These are phyloP conservation scores for Serpula lacrymans DNA, from an alignment of 768 basidiomycete genomes.

Conservation along the genomic window DNA sequence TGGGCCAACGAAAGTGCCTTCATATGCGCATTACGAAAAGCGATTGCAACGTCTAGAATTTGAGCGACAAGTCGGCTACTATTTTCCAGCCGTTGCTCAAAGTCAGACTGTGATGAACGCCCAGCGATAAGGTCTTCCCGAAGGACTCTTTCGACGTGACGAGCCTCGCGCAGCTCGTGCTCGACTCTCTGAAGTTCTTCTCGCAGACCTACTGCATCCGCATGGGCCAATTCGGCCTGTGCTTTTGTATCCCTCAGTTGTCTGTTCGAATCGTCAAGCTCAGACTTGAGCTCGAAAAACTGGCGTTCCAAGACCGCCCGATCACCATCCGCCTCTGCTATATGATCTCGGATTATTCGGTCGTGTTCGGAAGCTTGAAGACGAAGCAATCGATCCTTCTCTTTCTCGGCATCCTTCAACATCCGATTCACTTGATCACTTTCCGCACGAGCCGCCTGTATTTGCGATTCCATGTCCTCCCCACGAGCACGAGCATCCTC, in stretches of 20 bases:
- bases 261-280: conserved; percentile 55
- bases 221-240: conserved; percentile 60
- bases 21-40: conserved; percentile 72
- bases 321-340: conserved; percentile 91
- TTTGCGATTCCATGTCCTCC: conserved; percentile 73
- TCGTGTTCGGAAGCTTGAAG: conserved; percentile 71
- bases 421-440: conserved; percentile 63
- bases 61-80: conserved; percentile 73
- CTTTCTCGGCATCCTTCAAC: conserved; percentile 61
- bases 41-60: conserved; percentile 75
- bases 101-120: conserved; percentile 61
- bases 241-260: conserved; percentile 62
- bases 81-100: conserved; percentile 64
- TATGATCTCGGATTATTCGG: conserved; percentile 74
- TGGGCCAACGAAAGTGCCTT: conserved; percentile 67
- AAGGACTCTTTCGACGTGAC: conserved; percentile 63
- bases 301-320: conserved; percentile 90
- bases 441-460: conserved; percentile 66
- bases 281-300: conserved; percentile 66
- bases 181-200: conserved; percentile 73
- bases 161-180: conserved; percentile 65
- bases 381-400: conserved; percentile 76
- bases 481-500: conserved; percentile 74
- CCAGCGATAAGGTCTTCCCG: conserved; percentile 74
- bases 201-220: conserved; percentile 64